phyloP scores from a whole-genome alignment of 2,329 filamentous ascomycete species.

The Ascochyta lentis region DNA sequence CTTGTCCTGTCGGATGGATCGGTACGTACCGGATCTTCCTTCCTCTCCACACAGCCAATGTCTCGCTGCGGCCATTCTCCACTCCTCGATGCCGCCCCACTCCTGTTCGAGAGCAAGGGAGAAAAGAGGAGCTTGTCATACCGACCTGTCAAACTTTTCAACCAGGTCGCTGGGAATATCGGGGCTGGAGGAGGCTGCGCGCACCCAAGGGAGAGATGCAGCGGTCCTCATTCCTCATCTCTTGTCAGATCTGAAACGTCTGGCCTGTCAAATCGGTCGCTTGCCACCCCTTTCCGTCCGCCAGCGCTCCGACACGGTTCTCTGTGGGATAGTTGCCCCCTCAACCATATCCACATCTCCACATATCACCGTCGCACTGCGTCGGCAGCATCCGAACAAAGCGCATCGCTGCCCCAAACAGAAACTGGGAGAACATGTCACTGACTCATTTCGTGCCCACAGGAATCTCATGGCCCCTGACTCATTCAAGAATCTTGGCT shows the following conservation, averaged over 20 bases:
- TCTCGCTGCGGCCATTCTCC: constrained; percentile 11
- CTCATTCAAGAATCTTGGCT: constrained; percentile 92
- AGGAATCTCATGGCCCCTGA: constrained; percentile 95
- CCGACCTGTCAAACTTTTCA: constrained; percentile 40
- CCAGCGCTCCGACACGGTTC: constrained; percentile 18
- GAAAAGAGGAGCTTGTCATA: constrained; percentile 33
- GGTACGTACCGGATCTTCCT: constrained; percentile 62
- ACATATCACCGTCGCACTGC: constrained; percentile 31
- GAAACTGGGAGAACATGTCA: constrained; percentile 7
- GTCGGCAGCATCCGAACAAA: constrained; percentile 33
- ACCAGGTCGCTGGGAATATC: constrained; percentile 37
- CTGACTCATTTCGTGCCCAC: constrained; percentile 30
- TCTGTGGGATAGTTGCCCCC: constrained; percentile 21
- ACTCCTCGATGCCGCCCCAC: constrained; percentile 13
- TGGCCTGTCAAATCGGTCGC: constrained; percentile 29
- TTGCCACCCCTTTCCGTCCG: constrained; percentile 25
- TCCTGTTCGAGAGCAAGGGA: constrained; percentile 27
- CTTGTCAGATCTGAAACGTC: constrained; percentile 40
- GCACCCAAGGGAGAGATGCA: constrained; percentile 34
- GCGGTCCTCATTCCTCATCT: constrained; percentile 28
- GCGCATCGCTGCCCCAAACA: constrained; percentile 19
- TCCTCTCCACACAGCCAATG: constrained; percentile 20
- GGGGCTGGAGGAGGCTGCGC: constrained; percentile 17
- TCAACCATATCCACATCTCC: constrained; percentile 23
- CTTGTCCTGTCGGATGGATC: constrained; percentile 90